phyloP scores from a whole-genome alignment of 208 protist genomes.

The Leishmania amazonensis region DNA sequence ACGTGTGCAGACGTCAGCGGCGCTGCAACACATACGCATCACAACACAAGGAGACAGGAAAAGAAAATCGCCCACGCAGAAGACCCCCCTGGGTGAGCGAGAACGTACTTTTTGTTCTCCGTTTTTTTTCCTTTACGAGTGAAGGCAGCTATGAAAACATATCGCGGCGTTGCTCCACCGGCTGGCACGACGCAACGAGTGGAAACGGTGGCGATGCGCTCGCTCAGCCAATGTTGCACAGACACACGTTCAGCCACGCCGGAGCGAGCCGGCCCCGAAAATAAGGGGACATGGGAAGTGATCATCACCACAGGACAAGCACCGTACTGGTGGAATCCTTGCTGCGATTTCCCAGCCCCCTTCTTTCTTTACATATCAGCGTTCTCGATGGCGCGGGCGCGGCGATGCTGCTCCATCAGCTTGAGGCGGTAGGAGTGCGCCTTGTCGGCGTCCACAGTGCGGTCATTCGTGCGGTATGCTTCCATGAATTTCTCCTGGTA shows the following conservation, averaged over 20 bases:
- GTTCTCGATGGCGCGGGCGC: constrained; percentile 27
- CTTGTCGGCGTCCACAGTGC: constrained; percentile 41
- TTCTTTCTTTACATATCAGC: constrained; percentile 14
- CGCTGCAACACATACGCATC: neutral
- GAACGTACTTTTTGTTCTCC: too few species aligned
- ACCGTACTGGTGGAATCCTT: neutral
- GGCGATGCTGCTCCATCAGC: constrained; percentile 55
- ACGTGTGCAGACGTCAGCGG: neutral
- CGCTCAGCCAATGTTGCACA: neutral
- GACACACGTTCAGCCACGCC: neutral
- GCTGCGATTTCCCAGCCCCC: too few species aligned
- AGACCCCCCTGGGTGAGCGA: too few species aligned
- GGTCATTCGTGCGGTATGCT: constrained; percentile 55
- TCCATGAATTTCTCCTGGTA: constrained; percentile 84
- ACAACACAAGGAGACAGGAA: neutral
- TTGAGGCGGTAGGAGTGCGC: constrained; percentile 54
- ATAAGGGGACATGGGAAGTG: constrained; percentile 2
- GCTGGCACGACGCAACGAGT: too few species aligned
- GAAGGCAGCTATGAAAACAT: neutral
- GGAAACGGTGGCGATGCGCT: neutral
- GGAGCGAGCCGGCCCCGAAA: neutral
- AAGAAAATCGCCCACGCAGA: neutral
- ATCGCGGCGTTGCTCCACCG: neutral
- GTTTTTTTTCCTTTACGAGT: neutral
- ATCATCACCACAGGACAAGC: neutral